These are phyloP conservation scores for Pseudofabraea citricarpa DNA, from an alignment of 2,329 filamentous ascomycete genomes.

Conservation along the genomic window DNA sequence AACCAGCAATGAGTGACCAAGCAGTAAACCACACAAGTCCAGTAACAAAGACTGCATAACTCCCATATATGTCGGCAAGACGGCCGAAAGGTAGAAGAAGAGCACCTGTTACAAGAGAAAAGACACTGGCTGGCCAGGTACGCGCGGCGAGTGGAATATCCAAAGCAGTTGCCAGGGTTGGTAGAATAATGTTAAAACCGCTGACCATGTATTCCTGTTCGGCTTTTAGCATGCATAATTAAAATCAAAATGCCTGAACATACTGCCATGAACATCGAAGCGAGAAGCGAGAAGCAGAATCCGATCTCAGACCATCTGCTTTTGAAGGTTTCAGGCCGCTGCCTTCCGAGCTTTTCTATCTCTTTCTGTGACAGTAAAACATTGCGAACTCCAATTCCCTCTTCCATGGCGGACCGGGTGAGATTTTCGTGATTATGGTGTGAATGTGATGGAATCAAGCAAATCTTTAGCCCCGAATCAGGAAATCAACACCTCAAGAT, in stretches of 20 bases:
- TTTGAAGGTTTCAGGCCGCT: slow-evolving; percentile 46
- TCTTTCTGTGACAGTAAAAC: not conserved
- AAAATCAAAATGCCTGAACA: slow-evolving; percentile 7
- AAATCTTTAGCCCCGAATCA: too few species aligned
- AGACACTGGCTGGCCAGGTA: slow-evolving; percentile 58
- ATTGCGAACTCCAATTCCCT: not conserved
- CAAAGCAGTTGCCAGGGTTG: slow-evolving; percentile 54
- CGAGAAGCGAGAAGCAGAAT: slow-evolving; percentile 51
- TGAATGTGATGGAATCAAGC: not conserved
- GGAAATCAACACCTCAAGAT: too few species aligned
- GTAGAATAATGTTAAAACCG: slow-evolving; percentile 68
- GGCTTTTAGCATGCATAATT: not conserved
- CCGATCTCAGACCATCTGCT: slow-evolving; percentile 44
- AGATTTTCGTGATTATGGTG: not conserved
- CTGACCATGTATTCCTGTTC: slow-evolving; percentile 58
- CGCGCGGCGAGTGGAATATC: slow-evolving; percentile 53
- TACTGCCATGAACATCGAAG: slow-evolving; percentile 48
- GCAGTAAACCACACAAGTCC: slow-evolving; percentile 58
- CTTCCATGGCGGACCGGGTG: not conserved
- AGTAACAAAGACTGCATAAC: slow-evolving; percentile 48
- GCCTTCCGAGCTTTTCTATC: slow-evolving; percentile 38
- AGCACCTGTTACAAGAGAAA: slow-evolving; percentile 46
- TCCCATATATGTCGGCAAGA: slow-evolving; percentile 55
- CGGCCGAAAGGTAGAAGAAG: slow-evolving; percentile 58
- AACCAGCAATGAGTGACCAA: slow-evolving; percentile 66